A percentile compares a stretch with the other conserved stretches of the same genome.
Conservation (phyloP, 208 protist genomes). For the Eutreptiella sp. region DNA sequence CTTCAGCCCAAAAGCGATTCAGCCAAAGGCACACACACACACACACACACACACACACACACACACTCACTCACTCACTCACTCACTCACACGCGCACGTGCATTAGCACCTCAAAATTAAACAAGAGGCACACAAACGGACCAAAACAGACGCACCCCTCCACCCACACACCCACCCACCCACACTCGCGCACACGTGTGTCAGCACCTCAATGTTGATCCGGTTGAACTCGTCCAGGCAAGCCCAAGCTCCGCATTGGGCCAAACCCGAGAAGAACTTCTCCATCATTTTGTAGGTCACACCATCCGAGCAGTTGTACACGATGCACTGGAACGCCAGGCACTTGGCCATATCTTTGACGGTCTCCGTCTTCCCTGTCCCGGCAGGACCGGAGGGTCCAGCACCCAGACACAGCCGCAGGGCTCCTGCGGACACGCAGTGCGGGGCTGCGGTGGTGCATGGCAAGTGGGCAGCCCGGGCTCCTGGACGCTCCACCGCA, state of each 20-base stretch:
- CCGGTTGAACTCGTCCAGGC: conserved; percentile 98
- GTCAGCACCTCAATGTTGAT: conserved; percentile 98
- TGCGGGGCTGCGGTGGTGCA: no score
- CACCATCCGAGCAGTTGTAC: conserved; percentile 95
- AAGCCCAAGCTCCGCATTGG: conserved; percentile 94
- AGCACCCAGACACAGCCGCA: conserved; percentile 89
- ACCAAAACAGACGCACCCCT: conserved; percentile 18
- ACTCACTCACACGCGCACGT: no score
- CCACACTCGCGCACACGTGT: no score
- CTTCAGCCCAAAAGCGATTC: no score
- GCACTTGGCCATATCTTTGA: conserved; percentile 93
- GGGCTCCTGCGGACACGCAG: no score
- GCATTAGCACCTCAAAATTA: no score
- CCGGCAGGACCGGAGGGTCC: conserved; percentile 86
- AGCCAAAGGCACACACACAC: no score
- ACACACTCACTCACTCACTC: no score
- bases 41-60: no score
- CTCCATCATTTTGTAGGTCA: conserved; percentile 96
- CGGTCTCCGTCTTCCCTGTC: conserved; percentile 94
- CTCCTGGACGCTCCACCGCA: no score
- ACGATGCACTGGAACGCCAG: conserved; percentile 92
- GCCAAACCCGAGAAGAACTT: conserved; percentile 94
- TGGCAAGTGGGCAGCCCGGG: no score
- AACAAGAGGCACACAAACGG: background rate
- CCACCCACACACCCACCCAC: no score